These are phyloP conservation scores for Epichloe baconii DNA, from an alignment of 2,329 filamentous ascomycete species.

Conservation along the genomic window DNA sequence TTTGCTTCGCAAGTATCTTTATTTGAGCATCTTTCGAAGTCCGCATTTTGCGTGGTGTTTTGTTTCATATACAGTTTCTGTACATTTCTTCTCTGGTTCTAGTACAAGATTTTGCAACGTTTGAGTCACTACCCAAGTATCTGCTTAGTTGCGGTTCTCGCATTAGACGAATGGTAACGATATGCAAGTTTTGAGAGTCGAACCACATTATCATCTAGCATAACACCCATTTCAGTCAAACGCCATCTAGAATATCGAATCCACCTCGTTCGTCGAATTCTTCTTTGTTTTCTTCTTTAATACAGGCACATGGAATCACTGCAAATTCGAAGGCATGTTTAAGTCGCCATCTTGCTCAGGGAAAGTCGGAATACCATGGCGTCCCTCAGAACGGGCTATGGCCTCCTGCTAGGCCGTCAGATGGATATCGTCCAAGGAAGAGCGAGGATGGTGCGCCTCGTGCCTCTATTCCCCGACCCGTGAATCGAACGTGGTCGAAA, in stretches of 20 bases:
- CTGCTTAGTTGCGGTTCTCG: background rate
- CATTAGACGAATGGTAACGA: background rate
- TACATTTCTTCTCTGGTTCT: background rate
- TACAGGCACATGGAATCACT: background rate
- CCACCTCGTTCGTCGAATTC: no score
- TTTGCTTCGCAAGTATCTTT: background rate
- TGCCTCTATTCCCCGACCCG: slow-evolving; percentile 12
- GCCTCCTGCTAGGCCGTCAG: slow-evolving; percentile 26
- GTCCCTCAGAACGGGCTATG: slow-evolving; percentile 26
- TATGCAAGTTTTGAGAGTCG: background rate
- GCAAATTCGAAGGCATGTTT: slow-evolving; percentile 9
- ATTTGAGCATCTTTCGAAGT: background rate
- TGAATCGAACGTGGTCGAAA: slow-evolving; percentile 11
- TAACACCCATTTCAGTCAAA: background rate
- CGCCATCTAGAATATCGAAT: no score
- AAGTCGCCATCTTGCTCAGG: slow-evolving; percentile 7
- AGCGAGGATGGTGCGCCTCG: slow-evolving; percentile 11
- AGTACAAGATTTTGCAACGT: background rate
- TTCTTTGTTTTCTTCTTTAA: background rate
- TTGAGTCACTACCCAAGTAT: background rate
- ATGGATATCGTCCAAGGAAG: slow-evolving; percentile 19
- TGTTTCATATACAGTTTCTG: background rate
- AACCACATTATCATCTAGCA: background rate
- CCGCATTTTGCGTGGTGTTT: background rate
- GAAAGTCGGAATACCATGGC: slow-evolving; percentile 27